A percentile compares a stretch with the other conserved stretches of the same genome.
These are phyloP conservation scores for Arabidopsis suecica DNA, from an alignment of 345 rosid genomes.

Conservation along the genomic window DNA sequence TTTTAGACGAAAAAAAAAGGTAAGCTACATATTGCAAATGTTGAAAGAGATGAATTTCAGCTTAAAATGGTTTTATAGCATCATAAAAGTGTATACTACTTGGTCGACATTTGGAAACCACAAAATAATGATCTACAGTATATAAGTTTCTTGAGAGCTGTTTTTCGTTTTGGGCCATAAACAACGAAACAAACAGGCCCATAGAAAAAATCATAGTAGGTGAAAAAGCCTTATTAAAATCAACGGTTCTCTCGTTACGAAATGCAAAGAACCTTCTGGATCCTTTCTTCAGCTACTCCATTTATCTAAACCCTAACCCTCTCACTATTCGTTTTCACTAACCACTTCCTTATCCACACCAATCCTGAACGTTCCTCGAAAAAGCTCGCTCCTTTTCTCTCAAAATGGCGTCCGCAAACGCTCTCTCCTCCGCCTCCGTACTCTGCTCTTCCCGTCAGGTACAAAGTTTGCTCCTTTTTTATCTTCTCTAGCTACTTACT, in stretches of 20 bases:
- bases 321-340: slow-evolving; percentile 16
- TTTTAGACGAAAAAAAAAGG: no score
- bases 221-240: slow-evolving; percentile 24
- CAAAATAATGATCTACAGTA: no score
- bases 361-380: slow-evolving; percentile 11
- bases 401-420: slow-evolving; percentile 78
- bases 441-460: slow-evolving; percentile 83
- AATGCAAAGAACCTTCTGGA: slow-evolving; percentile 69
- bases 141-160: no score
- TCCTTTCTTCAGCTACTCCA: slow-evolving; percentile 34
- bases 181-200: slow-evolving; percentile 1
- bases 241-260: slow-evolving; percentile 44
- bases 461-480: not conserved
- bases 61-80: no score
- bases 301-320: slow-evolving; percentile 61
- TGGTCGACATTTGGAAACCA: no score
- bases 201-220: not conserved
- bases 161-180: slow-evolving; percentile 13
- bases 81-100: no score
- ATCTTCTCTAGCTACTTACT: not conserved
- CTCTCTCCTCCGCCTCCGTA: slow-evolving; percentile 69
- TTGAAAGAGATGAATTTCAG: no score
- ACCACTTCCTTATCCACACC: slow-evolving; percentile 49
- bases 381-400: not conserved
- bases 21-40: no score